Evolutionary conservation across 495 filamentous ascomycete genomes (phyloP).

Genomic region (Lophiostoma macrostomum): DNA sequence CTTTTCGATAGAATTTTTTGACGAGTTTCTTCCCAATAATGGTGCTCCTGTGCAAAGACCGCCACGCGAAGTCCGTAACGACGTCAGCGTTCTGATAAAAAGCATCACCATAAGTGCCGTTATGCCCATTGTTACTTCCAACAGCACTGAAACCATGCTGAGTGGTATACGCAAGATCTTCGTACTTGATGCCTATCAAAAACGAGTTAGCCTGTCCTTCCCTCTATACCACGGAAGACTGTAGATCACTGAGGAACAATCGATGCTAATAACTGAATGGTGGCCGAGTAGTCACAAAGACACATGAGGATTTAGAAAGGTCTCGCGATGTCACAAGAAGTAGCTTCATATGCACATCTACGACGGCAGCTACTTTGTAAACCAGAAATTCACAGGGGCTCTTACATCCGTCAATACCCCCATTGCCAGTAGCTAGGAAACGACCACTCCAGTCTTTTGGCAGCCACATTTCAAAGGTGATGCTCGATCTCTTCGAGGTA

Average conservation of each 20-base stretch:
- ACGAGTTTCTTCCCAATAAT: conserved; percentile 47
- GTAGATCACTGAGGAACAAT: neutral
- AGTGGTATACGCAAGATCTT: conserved; percentile 34
- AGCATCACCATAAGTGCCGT: conserved; percentile 49
- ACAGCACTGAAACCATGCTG: conserved; percentile 53
- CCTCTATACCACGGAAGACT: neutral
- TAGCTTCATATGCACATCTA: no score
- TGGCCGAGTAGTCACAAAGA: no score
- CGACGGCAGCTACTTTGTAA: no score
- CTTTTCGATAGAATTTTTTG: conserved; percentile 48
- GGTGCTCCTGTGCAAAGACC: conserved; percentile 44
- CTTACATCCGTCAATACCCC: conserved; percentile 35
- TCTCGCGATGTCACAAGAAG: no score
- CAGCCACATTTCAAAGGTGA: conserved; percentile 58
- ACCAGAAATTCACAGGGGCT: no score
- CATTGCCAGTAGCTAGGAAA: conserved; percentile 36
- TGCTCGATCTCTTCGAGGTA: conserved; percentile 52
- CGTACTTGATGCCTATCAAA: conserved; percentile 30
- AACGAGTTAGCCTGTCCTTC: neutral
- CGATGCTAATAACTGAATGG: no score
- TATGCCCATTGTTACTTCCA: conserved; percentile 57
- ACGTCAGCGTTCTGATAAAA: conserved; percentile 53
- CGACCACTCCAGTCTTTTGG: conserved; percentile 42
- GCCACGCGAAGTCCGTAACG: conserved; percentile 49
- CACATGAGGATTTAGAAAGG: no score